Evolutionary conservation across 2,329 filamentous ascomycete genomes (phyloP), one percentile per base, ranked within the genome.

Genomic region (Penicillium sp.): DNA sequence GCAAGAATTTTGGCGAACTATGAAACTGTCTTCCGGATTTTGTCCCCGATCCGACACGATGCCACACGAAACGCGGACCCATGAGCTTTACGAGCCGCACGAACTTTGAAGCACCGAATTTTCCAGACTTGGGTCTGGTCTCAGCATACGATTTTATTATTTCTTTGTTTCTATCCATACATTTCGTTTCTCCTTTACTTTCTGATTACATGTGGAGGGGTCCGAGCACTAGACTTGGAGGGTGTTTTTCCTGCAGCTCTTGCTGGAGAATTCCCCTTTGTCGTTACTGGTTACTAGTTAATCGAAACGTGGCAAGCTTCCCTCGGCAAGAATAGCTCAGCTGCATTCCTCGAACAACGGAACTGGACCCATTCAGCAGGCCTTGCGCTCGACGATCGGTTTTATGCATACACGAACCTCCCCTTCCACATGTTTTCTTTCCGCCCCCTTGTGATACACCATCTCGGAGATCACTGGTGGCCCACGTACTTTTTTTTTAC

Each of bases 31-130:
- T 43, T 26, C 29, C 25, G 27, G 41, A 26, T 18, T 43, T 55
- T 44, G 56, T 44, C 51, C 59, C 49, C 55, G 56, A 65, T 61
- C 56, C 45, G 54, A 62, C 58, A 66, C 49, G 62, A 72, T 55
- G 58, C 57, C 58, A 69, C 58, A 69, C 60, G 63, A 64, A 64
- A 67, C 52, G 67, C 63, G 63, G 66, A 67, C 64, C 55, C 58
- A 68, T 63, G 64, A 70, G 62, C 60, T 60, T 69, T 64, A 72
- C 59, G 69, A 69, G 64, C 61, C 67, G 63, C 63, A 71, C 57
- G 69, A 70, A 62, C 51, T 65, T 64, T 57, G 26, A 51, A 43
- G 58, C 48, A 58, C 57, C 57, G 56, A 65, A 47, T 61, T 54
- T 52, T 53, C 51, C 47, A 55, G 55, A 50, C 27, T 49, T 15